Base-by-base conservation (phyloP, 192 early-diverging fungal genomes). In the Backusella sp. region DNA sequence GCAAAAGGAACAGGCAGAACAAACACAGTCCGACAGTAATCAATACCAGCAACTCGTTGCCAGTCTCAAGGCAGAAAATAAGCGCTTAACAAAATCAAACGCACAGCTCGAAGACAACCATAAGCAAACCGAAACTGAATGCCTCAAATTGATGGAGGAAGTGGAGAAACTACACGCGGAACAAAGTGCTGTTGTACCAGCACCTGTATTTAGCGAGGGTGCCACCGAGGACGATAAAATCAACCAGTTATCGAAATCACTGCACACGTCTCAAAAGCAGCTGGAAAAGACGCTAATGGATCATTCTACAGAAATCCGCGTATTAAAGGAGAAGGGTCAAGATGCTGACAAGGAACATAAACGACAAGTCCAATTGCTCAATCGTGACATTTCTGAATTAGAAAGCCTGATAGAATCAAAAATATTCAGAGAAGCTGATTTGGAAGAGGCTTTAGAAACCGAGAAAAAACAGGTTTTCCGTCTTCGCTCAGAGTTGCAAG, bases 111-210 rank as follows among this genome's bases (percentile, higher is more conserved):
- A 85, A 71, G 88, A 90, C 41, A 86, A 88, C 19, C 89, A 92
- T 62, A 85, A 88, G 59, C 89, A 89, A 77, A 84, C 91, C 26
- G 93, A 94, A 70, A 88, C 84, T 9, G 92, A 92, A 78, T 91
- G 91, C 77, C 81, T 92, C 42, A 89, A 91, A 68, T 82, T 93
- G 49, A 89, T 91, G 77, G 91, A 92, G n/a, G 93, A 94, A 73
- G 87, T 92, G 52, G 93, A 94, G 74, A 85, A 86, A 73, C 77
- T 94, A 44, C 89, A 88, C 69, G 78, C 83, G 3, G 91, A 93
- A 77, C 39, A 76, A 36, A 65, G 30, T 37, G 37, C 44, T 8
- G 30, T 49, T 2, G 15, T 56, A n/a, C 41, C 42, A 15, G 14
- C 35, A 30, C 79, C 28, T n/a, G 56, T 62, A 28, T 62, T 62